Conservation (phyloP, 1,139 yeast genomes). For the Geotrichum aggregatum region DNA sequence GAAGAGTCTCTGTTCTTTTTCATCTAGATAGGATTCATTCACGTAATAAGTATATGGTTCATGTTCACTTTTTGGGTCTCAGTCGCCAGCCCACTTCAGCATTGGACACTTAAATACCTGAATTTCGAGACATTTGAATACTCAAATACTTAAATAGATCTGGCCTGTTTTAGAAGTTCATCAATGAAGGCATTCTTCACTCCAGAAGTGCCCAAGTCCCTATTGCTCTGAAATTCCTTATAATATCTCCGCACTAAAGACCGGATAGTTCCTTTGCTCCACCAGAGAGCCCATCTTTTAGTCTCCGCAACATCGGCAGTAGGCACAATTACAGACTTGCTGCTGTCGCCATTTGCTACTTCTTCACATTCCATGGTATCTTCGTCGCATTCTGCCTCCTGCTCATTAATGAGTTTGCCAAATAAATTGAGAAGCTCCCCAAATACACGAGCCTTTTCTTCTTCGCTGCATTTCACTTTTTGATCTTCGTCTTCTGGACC, state of each 20-base stretch:
- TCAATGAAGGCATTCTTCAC: not conserved
- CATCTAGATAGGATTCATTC: too few species aligned
- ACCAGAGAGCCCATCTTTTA: constrained; percentile 21
- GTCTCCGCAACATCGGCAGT: constrained; percentile 2
- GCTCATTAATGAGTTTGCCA: constrained; percentile 20
- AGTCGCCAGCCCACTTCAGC: too few species aligned
- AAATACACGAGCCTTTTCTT: constrained; percentile 12
- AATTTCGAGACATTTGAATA: too few species aligned
- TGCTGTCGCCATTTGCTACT: not conserved
- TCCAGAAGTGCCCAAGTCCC: not conserved
- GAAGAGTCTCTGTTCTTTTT: too few species aligned
- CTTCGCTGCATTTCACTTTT: constrained; percentile 2
- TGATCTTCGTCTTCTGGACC: too few species aligned
- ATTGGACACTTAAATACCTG: too few species aligned
- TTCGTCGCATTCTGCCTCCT: constrained; percentile 17
- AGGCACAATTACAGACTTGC: not conserved
- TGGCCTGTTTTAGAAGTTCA: constrained; percentile 6
- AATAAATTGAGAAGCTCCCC: constrained; percentile 7
- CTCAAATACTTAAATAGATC: not conserved
- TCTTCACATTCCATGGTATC: constrained; percentile 14
- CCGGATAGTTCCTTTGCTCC: constrained; percentile 18
- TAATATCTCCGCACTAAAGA: constrained; percentile 13
- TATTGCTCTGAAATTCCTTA: constrained; percentile 1
- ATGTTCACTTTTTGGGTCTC: too few species aligned
- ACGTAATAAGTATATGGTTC: too few species aligned